Percentiles rank a stretch among this genome's conserved stretches.
Evolutionary conservation across 805 yeast species (phyloP).

Genomic region (Candida chauliodis): DNA sequence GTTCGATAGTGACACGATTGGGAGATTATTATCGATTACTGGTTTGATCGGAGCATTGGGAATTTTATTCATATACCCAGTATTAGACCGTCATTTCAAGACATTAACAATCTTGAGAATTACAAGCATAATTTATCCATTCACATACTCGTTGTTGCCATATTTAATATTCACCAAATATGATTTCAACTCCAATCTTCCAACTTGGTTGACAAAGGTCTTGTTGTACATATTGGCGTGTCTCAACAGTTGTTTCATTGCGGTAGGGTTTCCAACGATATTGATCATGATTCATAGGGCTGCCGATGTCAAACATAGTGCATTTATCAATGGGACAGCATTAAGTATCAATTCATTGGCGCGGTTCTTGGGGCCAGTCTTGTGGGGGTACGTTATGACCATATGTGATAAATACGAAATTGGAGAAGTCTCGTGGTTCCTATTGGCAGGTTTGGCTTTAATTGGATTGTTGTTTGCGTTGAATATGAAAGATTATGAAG

Average conservation of each 20-base stretch:
- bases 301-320: slow-evolving; percentile 51
- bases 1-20: slow-evolving; percentile 44
- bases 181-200: slow-evolving; percentile 25
- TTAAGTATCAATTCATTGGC: slow-evolving; percentile 53
- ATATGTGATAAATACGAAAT: slow-evolving; percentile 20
- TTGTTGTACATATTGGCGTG: slow-evolving; percentile 26
- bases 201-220: slow-evolving; percentile 16
- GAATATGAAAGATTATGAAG: slow-evolving; percentile 23
- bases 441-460: slow-evolving; percentile 22
- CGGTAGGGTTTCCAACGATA: slow-evolving; percentile 52
- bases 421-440: slow-evolving; percentile 31
- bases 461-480: slow-evolving; percentile 19
- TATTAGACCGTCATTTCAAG: slow-evolving; percentile 45
- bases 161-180: slow-evolving; percentile 42
- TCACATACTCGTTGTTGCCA: slow-evolving; percentile 46
- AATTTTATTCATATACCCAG: slow-evolving; percentile 50
- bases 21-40: slow-evolving; percentile 46
- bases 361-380: slow-evolving; percentile 53
- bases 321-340: slow-evolving; percentile 56
- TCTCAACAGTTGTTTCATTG: slow-evolving; percentile 32
- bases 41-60: slow-evolving; percentile 53
- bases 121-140: slow-evolving; percentile 40
- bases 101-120: slow-evolving; percentile 43
- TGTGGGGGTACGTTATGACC: slow-evolving; percentile 48
- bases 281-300: slow-evolving; percentile 52